Evolutionary conservation across 805 yeast species (phyloP).

Genomic region (Cyberlindnera saturnus): DNA sequence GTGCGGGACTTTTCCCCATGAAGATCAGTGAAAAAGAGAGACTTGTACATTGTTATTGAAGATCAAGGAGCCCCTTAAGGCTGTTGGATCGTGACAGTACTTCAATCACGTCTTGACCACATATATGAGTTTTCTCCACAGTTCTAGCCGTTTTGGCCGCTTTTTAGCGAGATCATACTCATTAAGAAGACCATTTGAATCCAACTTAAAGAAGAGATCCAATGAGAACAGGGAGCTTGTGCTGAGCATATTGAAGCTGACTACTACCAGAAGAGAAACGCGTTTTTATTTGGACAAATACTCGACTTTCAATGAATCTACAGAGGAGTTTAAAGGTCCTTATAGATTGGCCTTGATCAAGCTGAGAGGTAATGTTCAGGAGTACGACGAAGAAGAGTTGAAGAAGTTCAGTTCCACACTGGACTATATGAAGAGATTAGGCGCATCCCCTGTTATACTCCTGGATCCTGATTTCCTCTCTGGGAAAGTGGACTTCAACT

Average conservation of each 20-base stretch:
- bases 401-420: constrained; percentile 14
- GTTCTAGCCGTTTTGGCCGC: too few species aligned
- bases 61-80: too few species aligned
- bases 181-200: constrained; percentile 1
- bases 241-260: constrained; percentile 77
- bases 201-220: constrained; percentile 15
- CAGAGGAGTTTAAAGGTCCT: constrained; percentile 1
- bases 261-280: constrained; percentile 93
- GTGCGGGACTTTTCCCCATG: too few species aligned
- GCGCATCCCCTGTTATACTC: constrained; percentile 17
- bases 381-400: constrained; percentile 10
- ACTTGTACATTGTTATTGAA: too few species aligned
- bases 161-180: too few species aligned
- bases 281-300: constrained; percentile 72
- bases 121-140: too few species aligned
- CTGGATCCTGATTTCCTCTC: constrained; percentile 21
- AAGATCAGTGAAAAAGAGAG: too few species aligned
- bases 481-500: constrained; percentile 13
- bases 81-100: too few species aligned
- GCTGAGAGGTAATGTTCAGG: constrained; percentile 20
- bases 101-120: too few species aligned
- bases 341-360: constrained; percentile 24
- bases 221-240: constrained; percentile 61
- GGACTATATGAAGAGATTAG: constrained; percentile 18
- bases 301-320: constrained; percentile 29